phyloP scores from a whole-genome alignment of 2,329 filamentous ascomycete genomes.

The Hypoxylon sp. region DNA sequence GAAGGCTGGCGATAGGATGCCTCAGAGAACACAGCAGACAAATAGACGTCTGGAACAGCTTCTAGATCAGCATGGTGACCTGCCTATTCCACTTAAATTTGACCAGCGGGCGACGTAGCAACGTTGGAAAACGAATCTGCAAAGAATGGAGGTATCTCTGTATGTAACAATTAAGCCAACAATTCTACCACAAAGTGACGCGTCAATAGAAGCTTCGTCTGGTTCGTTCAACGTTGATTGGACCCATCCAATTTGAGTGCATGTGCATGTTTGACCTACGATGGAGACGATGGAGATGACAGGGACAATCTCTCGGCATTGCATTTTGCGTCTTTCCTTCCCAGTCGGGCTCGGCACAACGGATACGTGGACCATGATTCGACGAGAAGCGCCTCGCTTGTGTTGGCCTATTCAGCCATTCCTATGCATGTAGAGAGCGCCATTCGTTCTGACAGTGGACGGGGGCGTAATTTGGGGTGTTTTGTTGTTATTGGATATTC shows the following conservation, averaged over 20 bases:
- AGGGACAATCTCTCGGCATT: slow-evolving; percentile 43
- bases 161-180: slow-evolving; percentile 37
- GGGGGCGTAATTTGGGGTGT: slow-evolving; percentile 35
- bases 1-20: slow-evolving; percentile 44
- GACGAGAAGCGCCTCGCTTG: slow-evolving; percentile 35
- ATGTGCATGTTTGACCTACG: slow-evolving; percentile 37
- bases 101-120: slow-evolving; percentile 32
- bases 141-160: slow-evolving; percentile 32
- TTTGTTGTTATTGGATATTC: slow-evolving; percentile 39
- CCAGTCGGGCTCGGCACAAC: slow-evolving; percentile 44
- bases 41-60: slow-evolving; percentile 24
- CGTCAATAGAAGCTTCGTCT: slow-evolving; percentile 44
- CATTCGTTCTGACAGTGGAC: slow-evolving; percentile 28
- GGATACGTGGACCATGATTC: slow-evolving; percentile 42
- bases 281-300: slow-evolving; percentile 34
- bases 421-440: slow-evolving; percentile 35
- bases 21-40: slow-evolving; percentile 29
- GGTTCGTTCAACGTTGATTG: slow-evolving; percentile 36
- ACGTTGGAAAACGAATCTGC: slow-evolving; percentile 28
- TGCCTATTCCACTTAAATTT: slow-evolving; percentile 42
- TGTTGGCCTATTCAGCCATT: slow-evolving; percentile 38
- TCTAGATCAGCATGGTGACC: slow-evolving; percentile 43
- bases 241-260: slow-evolving; percentile 36
- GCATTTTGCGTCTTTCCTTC: slow-evolving; percentile 42
- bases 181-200: slow-evolving; percentile 39